Evolutionary conservation across 176 grass and related monocot species (phyloP).

Genomic region (Saccharum spontaneum): DNA sequence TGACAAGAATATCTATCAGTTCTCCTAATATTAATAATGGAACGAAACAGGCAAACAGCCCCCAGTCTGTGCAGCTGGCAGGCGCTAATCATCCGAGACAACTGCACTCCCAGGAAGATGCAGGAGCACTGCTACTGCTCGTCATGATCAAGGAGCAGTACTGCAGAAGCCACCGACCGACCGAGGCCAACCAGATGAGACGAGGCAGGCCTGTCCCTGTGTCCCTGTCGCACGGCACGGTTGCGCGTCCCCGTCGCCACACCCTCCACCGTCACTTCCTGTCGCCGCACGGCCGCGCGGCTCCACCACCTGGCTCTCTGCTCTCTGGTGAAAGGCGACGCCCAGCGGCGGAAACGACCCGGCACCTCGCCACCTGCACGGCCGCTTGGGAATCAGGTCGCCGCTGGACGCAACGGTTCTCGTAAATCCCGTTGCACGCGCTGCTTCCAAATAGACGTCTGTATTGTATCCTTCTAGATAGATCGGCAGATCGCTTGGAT

Average conservation of each 20-base stretch:
- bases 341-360: neutral
- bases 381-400: neutral
- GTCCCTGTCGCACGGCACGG: neutral
- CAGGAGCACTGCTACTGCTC: neutral
- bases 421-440: no score
- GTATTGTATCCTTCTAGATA: neutral
- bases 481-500: neutral
- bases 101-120: neutral
- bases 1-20: neutral
- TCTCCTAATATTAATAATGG: neutral
- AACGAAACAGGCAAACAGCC: neutral
- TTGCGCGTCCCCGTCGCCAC: conserved; percentile 24
- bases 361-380: neutral
- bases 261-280: conserved; percentile 7
- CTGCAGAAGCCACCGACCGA: neutral
- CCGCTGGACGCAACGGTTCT: neutral
- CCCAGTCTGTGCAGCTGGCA: neutral
- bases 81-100: conserved; percentile 14
- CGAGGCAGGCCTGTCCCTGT: no score
- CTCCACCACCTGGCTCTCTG: neutral
- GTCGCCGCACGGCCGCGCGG: conserved; percentile 7
- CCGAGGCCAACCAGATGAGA: neutral
- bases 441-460: neutral
- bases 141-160: neutral
- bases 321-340: neutral